Conservation (phyloP, 495 filamentous ascomycete species). For the Penicillium samsonianum region DNA sequence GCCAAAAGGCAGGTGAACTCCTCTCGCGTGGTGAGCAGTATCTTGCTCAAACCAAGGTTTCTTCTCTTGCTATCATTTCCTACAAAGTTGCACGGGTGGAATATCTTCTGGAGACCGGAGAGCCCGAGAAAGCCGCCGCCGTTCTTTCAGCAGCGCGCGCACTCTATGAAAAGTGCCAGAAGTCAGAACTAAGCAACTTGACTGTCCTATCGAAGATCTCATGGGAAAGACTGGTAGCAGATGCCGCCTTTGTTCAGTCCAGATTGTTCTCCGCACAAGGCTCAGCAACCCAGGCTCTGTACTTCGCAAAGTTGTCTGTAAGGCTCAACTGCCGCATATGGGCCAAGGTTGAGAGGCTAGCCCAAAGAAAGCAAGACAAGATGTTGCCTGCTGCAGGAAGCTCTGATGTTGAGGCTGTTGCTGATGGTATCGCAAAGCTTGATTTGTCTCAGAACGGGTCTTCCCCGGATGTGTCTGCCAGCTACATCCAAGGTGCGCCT, state of each 20-base stretch:
- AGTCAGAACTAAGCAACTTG: conserved; percentile 28
- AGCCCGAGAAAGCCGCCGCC: conserved; percentile 53
- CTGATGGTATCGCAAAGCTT: conserved; percentile 47
- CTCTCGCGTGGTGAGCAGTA: conserved; percentile 60
- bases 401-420: conserved; percentile 44
- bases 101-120: conserved; percentile 68
- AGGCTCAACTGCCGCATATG: conserved; percentile 69
- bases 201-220: conserved; percentile 39
- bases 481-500: conserved; percentile 57
- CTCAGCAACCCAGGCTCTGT: conserved; percentile 62
- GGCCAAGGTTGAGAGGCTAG: conserved; percentile 61
- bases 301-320: conserved; percentile 66
- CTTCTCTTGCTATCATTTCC: conserved; percentile 48
- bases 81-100: conserved; percentile 75
- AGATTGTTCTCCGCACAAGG: conserved; percentile 64
- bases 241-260: conserved; percentile 61
- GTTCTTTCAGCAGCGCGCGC: conserved; percentile 33
- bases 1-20: conserved; percentile 66
- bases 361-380: conserved; percentile 40
- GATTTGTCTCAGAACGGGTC: conserved; percentile 36
- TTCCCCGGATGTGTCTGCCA: conserved; percentile 26
- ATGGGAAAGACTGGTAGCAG: conserved; percentile 50
- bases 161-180: conserved; percentile 41
- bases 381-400: conserved; percentile 19
- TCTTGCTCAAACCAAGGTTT: conserved; percentile 38